phyloP scores from a whole-genome alignment of 116 monocot species.

The Zostera marina region DNA sequence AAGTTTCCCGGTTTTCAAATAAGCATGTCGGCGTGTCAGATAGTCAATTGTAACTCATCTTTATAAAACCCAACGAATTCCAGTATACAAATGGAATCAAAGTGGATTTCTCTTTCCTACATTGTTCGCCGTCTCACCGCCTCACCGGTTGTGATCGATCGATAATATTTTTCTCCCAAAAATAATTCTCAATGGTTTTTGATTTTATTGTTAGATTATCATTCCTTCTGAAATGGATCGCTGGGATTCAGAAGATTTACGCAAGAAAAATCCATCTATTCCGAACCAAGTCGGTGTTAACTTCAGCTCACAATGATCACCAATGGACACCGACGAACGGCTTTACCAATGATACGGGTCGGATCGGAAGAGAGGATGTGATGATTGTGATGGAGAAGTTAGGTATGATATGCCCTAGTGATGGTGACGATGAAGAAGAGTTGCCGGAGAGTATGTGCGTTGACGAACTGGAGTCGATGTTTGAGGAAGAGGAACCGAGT shows the following conservation, averaged over 20 bases:
- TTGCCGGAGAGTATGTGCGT: not conserved
- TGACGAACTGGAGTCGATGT: slow-evolving; percentile 9
- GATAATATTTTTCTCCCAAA: too few species aligned
- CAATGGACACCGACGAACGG: not conserved
- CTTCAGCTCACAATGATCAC: not conserved
- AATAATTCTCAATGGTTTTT: not conserved
- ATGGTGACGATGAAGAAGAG: not conserved
- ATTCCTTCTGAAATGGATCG: not conserved
- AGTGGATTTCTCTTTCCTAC: too few species aligned
- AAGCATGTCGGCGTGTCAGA: too few species aligned
- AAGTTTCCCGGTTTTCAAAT: too few species aligned
- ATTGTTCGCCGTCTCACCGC: too few species aligned
- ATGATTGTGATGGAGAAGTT: slow-evolving; percentile 5
- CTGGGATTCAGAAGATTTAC: slow-evolving; percentile 1
- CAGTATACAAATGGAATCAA: too few species aligned
- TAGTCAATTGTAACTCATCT: too few species aligned
- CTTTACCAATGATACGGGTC: not conserved
- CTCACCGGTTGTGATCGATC: too few species aligned
- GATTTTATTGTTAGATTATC: not conserved
- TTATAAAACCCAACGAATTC: too few species aligned
- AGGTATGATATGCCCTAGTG: not conserved
- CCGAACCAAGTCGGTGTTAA: not conserved
- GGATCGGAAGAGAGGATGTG: slow-evolving; percentile 12
- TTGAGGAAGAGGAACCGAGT: slow-evolving; percentile 38
- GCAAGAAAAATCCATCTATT: not conserved